A percentile compares a stretch with the other conserved stretches of the same genome.
These are phyloP conservation scores for Penicillium sp. DNA, from an alignment of 2,329 filamentous ascomycete genomes.

Conservation along the genomic window DNA sequence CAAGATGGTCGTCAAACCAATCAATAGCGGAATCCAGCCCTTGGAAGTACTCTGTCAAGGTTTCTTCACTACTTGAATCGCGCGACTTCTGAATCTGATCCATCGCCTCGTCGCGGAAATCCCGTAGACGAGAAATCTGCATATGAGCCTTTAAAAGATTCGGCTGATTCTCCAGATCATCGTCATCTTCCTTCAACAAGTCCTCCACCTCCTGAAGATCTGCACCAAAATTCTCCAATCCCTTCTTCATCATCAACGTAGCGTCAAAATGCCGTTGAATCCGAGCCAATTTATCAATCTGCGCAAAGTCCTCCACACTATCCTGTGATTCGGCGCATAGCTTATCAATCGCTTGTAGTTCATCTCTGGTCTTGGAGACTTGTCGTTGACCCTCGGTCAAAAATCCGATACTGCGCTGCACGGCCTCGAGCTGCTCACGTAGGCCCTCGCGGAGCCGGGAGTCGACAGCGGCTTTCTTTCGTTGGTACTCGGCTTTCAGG, in stretches of 20 bases:
- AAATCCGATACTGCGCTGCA: conserved; percentile 88
- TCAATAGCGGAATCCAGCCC: conserved; percentile 85
- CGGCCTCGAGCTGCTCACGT: conserved; percentile 90
- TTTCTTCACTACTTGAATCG: conserved; percentile 76
- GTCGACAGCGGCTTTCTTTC: conserved; percentile 92
- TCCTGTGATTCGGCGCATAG: conserved; percentile 96
- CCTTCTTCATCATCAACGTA: conserved; percentile 89
- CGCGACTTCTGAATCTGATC: conserved; percentile 86
- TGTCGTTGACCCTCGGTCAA: conserved; percentile 90
- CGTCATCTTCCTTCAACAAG: conserved; percentile 82
- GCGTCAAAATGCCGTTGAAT: conserved; percentile 91
- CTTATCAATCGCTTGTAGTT: conserved; percentile 98
- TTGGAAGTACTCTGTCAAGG: conserved; percentile 87
- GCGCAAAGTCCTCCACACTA: conserved; percentile 97
- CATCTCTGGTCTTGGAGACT: conserved; percentile 91
- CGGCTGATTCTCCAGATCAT: conserved; percentile 85
- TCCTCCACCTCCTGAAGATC: conserved; percentile 76
- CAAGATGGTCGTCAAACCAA: conserved; percentile 95
- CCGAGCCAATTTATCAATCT: conserved; percentile 65
- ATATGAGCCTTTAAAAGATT: conserved; percentile 90
- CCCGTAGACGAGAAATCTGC: conserved; percentile 86
- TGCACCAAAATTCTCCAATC: conserved; percentile 84
- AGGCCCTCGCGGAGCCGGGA: conserved; percentile 86
- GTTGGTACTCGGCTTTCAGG: conserved; percentile 88
- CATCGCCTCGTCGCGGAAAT: conserved; percentile 95